Conservation (phyloP, 768 basidiomycete species). For the Phylloporus sp. region DNA sequence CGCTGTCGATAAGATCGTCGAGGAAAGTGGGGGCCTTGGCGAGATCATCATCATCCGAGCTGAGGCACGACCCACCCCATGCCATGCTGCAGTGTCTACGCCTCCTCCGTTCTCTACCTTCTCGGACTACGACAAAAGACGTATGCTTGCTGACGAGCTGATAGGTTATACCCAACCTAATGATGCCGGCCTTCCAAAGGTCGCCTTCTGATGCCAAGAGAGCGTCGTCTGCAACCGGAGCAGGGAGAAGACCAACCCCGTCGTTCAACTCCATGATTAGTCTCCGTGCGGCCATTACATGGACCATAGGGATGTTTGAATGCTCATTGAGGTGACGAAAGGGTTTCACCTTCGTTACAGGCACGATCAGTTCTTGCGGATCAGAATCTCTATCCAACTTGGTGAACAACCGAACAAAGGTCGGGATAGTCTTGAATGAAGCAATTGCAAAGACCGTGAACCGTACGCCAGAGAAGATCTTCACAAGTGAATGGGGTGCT, state of each 20-base stretch:
- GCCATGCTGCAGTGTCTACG: neutral
- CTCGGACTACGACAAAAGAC: conserved; percentile 53
- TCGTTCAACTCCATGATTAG: conserved; percentile 53
- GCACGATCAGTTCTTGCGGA: conserved; percentile 14
- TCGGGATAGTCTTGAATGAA: conserved; percentile 21
- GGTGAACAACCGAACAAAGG: conserved; percentile 24
- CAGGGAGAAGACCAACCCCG: conserved; percentile 31
- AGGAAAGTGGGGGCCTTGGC: conserved; percentile 9
- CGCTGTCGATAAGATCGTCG: conserved; percentile 14
- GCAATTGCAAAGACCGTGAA: conserved; percentile 35
- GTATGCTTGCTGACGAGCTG: conserved; percentile 51
- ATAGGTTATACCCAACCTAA: conserved; percentile 49
- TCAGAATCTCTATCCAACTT: conserved; percentile 25
- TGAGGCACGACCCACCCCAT: conserved; percentile 20
- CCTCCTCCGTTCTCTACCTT: conserved; percentile 16
- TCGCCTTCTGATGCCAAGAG: conserved; percentile 29
- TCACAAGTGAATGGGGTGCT: conserved; percentile 28
- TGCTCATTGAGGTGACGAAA: conserved; percentile 15
- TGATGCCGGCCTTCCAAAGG: conserved; percentile 41
- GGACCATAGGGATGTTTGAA: conserved; percentile 37
- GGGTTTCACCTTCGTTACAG: conserved; percentile 25
- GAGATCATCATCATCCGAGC: neutral
- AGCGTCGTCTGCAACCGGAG: conserved; percentile 21
- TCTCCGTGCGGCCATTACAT: conserved; percentile 50
- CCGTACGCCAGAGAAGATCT: conserved; percentile 33